Evolutionary conservation across 768 basidiomycete genomes (phyloP), one percentile per base, ranked within the genome.

Genomic region (Artomyces pyxidatus): DNA sequence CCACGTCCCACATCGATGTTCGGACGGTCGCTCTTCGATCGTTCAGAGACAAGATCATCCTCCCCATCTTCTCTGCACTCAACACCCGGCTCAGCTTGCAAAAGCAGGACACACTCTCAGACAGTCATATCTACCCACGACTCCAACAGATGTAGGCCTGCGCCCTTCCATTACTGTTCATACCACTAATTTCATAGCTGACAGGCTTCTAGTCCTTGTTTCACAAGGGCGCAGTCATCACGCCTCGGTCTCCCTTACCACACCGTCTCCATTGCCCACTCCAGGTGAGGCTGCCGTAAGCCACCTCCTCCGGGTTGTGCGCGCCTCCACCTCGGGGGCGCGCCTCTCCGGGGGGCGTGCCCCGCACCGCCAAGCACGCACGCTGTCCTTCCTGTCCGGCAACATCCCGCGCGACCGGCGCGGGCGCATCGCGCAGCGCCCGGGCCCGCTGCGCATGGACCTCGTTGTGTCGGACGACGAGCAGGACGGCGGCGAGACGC

Each of bases 21-120:
- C 81, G 89, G 26, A 79, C 79, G 6, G 74, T 91, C n/a, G 85
- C 87, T 6, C 71, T 92, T 22, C 76, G 80, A 37, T 78, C 84
- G 7, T 92, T 92, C 62, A 78, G 89, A 25, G 88, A 92, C 66
- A 77, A 76, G 48, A 80, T 91, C 49, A 78, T 91, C 29, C 69
- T 87, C 17, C 85, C 88, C 0, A 68, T 85, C 16, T 77, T 71
- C 43, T 59, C 74, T 45, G 70, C 77, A 8, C 65, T 90, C 11
- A 72, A 80, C 38, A 63, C 70, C 3, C 74, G 81, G 11, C 70
- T 89, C 28, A 76, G 74, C 22, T 64, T 73, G 41, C 65, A 75
- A 1, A 77, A 72, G 27, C 78, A 83, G 50, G 84, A 84, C 41
- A 73, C 68, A 38, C 68, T 77, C 37, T 68, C 76, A 28, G 79